phyloP scores from a whole-genome alignment of 441 rosid species.

The Daphne laureola region DNA sequence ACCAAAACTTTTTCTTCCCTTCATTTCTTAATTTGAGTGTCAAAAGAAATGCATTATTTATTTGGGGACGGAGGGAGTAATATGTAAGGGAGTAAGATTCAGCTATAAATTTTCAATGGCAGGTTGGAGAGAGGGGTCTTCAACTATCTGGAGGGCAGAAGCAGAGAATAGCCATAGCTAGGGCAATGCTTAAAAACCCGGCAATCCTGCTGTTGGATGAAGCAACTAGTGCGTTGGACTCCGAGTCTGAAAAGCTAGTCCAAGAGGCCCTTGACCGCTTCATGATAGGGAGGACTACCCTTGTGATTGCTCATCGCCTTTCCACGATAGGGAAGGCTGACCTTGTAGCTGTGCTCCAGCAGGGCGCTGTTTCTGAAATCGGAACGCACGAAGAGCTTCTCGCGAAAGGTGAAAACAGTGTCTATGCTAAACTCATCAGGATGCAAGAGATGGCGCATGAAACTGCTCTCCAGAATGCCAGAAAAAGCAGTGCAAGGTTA shows the following conservation, averaged over 20 bases:
- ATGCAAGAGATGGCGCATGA: conserved; percentile 97
- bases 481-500: conserved; percentile 99
- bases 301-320: conserved; percentile 94
- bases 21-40: no score
- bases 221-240: conserved; percentile 97
- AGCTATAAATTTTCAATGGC: conserved; percentile 24
- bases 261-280: conserved; percentile 98
- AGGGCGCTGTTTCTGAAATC: conserved; percentile 87
- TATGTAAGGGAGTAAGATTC: background rate
- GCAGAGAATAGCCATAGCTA: conserved; percentile 94
- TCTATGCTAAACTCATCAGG: conserved; percentile 80
- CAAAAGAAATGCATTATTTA: no score
- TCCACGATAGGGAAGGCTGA: conserved; percentile 98
- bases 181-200: conserved; percentile 97
- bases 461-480: conserved; percentile 84
- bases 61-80: no score
- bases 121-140: conserved; percentile 99
- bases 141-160: conserved; percentile 98
- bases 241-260: conserved; percentile 95
- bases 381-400: conserved; percentile 95
- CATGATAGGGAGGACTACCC: conserved; percentile 98
- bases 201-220: conserved; percentile 93
- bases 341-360: conserved; percentile 94
- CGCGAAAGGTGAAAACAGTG: conserved; percentile 82
- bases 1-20: no score